Base-by-base conservation (phyloP, 768 basidiomycete species). In the Tulasnella sp. region DNA sequence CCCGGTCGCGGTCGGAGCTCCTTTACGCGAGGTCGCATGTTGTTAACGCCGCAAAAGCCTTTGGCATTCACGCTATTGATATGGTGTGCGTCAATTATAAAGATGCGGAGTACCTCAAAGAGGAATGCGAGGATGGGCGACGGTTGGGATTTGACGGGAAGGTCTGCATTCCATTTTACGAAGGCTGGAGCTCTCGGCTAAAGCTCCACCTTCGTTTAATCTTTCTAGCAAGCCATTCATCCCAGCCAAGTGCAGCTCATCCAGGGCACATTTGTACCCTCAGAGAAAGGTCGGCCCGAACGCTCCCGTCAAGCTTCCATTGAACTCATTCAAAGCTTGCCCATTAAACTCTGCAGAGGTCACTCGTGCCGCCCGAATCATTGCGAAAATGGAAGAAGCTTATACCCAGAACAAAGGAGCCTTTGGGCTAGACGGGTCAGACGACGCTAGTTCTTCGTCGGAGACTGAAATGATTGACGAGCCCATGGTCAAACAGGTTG, bases 11-110 rank as follows among this genome's bases (percentile, higher is more conserved):
- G 35, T 82, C 82, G 47, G 95, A 97, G 78, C 81, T 98, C 41
- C 83, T 95, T 6, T 94, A 87, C 75, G 89, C 94, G 8, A 88
- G 95, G 14, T 94, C 92, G 1, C 86, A 88, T 72, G 86, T 96
- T 62, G 91, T 90, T 11, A 85, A 90, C 62, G 86, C 87, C 0
- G 94, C 95, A 6, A 93, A 90, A 77, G 91, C 94, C 3, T 94
- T 89, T 76, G 87, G 86, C 0, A 82, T 97, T 8, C 87, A 89
- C 26, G 91, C 94, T 2, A 92, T 98, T 76, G 95, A 98, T 79
- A 91, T 97, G 91, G 95, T 95, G 9, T 95, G 93, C 76, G 88
- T 95, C 40, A 89, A 95, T 77, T 95, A 94, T 81, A 90, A 89
- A 76, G 88, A 95, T 77, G 76, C 81, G 11, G 83, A 84, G 17